Percentiles rank a stretch among this genome's conserved stretches.
phyloP scores from a whole-genome alignment of 2,329 filamentous ascomycete species.

The Cladosporium halotolerans region DNA sequence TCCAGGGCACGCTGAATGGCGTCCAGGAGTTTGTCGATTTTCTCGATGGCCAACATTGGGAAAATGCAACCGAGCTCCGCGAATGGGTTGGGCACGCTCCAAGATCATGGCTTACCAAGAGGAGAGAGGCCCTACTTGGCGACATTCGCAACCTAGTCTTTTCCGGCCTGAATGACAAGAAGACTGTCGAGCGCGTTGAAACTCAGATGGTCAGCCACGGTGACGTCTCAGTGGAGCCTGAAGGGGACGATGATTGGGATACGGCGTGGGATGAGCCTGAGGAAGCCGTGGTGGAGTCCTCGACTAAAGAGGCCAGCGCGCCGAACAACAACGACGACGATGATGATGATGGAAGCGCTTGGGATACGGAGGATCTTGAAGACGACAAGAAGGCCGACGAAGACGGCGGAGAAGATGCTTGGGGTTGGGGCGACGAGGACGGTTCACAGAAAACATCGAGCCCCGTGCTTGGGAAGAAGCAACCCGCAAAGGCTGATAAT shows the following conservation, averaged over 20 bases:
- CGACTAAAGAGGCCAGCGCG: conserved; percentile 18
- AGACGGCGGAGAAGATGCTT: conserved; percentile 55
- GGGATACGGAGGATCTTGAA: conserved; percentile 40
- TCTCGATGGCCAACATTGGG: conserved; percentile 59
- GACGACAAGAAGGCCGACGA: conserved; percentile 18
- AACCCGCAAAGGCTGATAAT: conserved; percentile 29
- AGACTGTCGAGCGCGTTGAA: conserved; percentile 74
- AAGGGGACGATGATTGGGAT: conserved; percentile 61
- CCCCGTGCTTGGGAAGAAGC: conserved; percentile 23
- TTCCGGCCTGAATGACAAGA: conserved; percentile 59
- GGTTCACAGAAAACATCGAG: conserved; percentile 25
- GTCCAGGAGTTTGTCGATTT: conserved; percentile 59
- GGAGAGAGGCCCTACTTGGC: conserved; percentile 72
- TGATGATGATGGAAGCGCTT: conserved; percentile 45
- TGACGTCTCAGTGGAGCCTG: conserved; percentile 41
- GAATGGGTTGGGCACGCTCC: conserved; percentile 79
- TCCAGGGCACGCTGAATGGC: conserved; percentile 62
- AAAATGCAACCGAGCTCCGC: conserved; percentile 54
- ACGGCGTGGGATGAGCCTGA: conserved; percentile 68
- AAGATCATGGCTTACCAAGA: conserved; percentile 77
- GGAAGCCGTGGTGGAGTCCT: conserved; percentile 31
- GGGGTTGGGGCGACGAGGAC: conserved; percentile 76
- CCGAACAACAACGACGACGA: conserved; percentile 28
- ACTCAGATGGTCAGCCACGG: conserved; percentile 72
- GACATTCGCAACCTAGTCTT: conserved; percentile 64